These are phyloP conservation scores for Echium plantagineum DNA, from an alignment of 257 asterid species.

Conservation along the genomic window DNA sequence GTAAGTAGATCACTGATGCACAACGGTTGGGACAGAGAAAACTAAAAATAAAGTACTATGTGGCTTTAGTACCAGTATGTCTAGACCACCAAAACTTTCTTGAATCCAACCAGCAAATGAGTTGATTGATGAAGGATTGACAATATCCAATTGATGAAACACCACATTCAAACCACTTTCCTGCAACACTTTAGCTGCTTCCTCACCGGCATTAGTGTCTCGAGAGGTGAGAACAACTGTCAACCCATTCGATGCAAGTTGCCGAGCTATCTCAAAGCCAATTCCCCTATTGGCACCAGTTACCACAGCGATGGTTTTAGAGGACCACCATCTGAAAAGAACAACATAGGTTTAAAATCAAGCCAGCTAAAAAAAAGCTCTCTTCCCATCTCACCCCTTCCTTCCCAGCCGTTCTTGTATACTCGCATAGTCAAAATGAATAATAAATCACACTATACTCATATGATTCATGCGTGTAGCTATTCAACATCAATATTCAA, in stretches of 20 bases:
- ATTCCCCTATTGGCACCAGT: conserved; percentile 95
- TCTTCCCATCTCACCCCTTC: too few relatives aligned
- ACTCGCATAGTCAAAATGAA: too few relatives aligned
- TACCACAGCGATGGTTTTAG: conserved; percentile 71
- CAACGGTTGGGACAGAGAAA: too few relatives aligned
- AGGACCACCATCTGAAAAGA: conserved; percentile 73
- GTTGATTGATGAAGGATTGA: conserved; percentile 50
- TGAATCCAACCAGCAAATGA: conserved; percentile 48
- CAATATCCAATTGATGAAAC: conserved; percentile 59
- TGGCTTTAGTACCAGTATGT: conserved; percentile 49
- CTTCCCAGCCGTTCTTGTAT: too few relatives aligned
- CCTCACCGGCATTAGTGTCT: conserved; percentile 51
- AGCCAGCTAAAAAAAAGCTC: too few relatives aligned
- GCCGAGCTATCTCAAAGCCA: conserved; percentile 77
- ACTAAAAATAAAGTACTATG: background rate
- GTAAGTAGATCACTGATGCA: too few relatives aligned
- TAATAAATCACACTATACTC: too few relatives aligned
- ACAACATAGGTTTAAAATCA: too few relatives aligned
- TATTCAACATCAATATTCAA: too few relatives aligned
- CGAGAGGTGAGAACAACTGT: conserved; percentile 74
- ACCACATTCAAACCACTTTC: conserved; percentile 59
- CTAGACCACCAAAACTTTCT: conserved; percentile 58
- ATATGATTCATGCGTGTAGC: too few relatives aligned
- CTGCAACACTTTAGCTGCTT: conserved; percentile 46
- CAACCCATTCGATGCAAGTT: conserved; percentile 61